Conservation (phyloP, 495 filamentous ascomycete species). For the Corynascus novoguineensis region DNA sequence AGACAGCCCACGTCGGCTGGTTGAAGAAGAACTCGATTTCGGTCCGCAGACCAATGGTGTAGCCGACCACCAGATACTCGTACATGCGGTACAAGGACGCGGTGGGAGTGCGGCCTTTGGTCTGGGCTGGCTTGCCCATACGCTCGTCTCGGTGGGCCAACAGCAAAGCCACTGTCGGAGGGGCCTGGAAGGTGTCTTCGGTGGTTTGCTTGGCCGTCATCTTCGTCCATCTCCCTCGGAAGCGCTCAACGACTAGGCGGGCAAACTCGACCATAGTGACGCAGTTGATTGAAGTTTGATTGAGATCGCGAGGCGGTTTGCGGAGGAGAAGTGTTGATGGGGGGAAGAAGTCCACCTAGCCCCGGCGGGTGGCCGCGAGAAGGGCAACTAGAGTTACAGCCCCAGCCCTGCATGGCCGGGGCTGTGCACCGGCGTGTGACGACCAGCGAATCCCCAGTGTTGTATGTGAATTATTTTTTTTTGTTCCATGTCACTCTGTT, state of each 20-base stretch:
- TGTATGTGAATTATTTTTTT: too few relatives aligned
- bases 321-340: too few relatives aligned
- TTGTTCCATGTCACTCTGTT: too few relatives aligned
- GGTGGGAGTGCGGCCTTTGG: neutral
- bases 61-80: neutral
- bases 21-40: slow-evolving; percentile 5
- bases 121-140: neutral
- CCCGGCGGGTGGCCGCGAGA: too few relatives aligned
- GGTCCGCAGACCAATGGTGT: slow-evolving; percentile 4
- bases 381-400: too few relatives aligned
- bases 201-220: neutral
- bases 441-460: too few relatives aligned
- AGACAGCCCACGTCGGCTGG: slow-evolving; percentile 2
- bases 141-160: slow-evolving; percentile 1
- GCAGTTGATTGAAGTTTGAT: too few relatives aligned
- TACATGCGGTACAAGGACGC: slow-evolving; percentile 10
- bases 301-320: too few relatives aligned
- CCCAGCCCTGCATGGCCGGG: too few relatives aligned
- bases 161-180: neutral
- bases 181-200: too few relatives aligned
- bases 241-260: neutral
- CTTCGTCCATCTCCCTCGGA: neutral
- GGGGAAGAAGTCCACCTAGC: too few relatives aligned
- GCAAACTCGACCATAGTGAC: neutral
- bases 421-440: too few relatives aligned